These are phyloP conservation scores for Sungouiella thailandica DNA, from an alignment of 805 yeast genomes.

Conservation along the genomic window DNA sequence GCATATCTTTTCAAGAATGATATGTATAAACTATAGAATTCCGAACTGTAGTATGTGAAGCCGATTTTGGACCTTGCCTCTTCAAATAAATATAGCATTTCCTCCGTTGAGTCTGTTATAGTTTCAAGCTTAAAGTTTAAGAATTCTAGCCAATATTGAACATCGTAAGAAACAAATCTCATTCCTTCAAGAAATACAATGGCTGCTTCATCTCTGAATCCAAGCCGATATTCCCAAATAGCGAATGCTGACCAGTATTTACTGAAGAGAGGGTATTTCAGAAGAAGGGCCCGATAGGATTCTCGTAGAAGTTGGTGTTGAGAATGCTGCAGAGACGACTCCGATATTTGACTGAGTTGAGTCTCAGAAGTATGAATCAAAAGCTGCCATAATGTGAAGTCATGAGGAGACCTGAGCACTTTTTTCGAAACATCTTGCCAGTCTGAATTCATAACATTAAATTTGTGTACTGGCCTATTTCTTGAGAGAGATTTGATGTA, in stretches of 20 bases:
- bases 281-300: conserved; percentile 40
- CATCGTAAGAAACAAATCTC: conserved; percentile 36
- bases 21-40: conserved; percentile 49
- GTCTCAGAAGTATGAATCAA: conserved; percentile 28
- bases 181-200: conserved; percentile 24
- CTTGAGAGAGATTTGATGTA: too few relatives aligned
- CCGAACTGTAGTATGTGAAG: conserved; percentile 44
- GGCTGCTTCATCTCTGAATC: conserved; percentile 33
- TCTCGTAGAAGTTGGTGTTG: conserved; percentile 31
- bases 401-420: conserved; percentile 30
- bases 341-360: too few relatives aligned
- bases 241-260: conserved; percentile 60
- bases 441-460: conserved; percentile 1
- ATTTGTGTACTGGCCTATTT: too few relatives aligned
- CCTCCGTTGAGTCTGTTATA: conserved; percentile 21
- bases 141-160: conserved; percentile 48
- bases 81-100: conserved; percentile 38
- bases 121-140: conserved; percentile 37
- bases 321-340: conserved; percentile 21
- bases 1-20: conserved; percentile 32
- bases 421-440: conserved; percentile 21
- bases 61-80: conserved; percentile 47
- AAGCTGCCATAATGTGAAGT: conserved; percentile 33
- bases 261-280: conserved; percentile 45
- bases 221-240: conserved; percentile 40